phyloP scores from a whole-genome alignment of 2,329 filamentous ascomycete genomes.

The Penicillium sp. region DNA sequence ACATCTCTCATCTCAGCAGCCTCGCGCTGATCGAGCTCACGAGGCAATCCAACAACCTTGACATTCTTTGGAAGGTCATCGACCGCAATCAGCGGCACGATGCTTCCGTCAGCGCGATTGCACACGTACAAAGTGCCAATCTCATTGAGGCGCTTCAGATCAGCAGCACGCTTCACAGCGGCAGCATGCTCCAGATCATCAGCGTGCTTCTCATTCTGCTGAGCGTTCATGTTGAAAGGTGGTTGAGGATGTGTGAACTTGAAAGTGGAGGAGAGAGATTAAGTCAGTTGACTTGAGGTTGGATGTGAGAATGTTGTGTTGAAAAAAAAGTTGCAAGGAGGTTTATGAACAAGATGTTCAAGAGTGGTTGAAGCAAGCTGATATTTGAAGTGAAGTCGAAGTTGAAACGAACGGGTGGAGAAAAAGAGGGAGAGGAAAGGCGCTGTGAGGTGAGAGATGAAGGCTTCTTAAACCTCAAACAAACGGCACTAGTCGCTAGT shows the following conservation, averaged over 20 bases:
- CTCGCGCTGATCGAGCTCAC: slow-evolving; percentile 30
- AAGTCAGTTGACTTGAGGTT: background rate
- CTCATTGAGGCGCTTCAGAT: no score
- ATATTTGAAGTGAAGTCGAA: no score
- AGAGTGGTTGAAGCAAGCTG: no score
- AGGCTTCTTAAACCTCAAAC: background rate
- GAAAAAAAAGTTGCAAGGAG: no score
- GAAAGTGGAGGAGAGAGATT: background rate
- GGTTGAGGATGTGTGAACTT: no score
- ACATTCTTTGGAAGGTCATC: slow-evolving; percentile 41
- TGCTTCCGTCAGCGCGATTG: slow-evolving; percentile 35
- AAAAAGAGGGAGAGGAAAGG: slow-evolving; percentile 2
- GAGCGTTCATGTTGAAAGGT: background rate
- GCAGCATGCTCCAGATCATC: background rate
- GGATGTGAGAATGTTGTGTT: no score
- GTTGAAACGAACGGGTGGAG: slow-evolving; percentile 1
- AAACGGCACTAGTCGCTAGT: no score
- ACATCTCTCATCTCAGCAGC: slow-evolving; percentile 41
- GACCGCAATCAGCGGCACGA: slow-evolving; percentile 41
- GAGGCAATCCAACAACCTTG: slow-evolving; percentile 33
- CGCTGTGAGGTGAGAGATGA: background rate
- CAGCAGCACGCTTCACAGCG: background rate
- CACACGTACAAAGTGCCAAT: slow-evolving; percentile 38
- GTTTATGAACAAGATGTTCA: no score
- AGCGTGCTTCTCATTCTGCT: background rate